phyloP scores from a whole-genome alignment of 306 rosid genomes.

The Prunus padus region DNA sequence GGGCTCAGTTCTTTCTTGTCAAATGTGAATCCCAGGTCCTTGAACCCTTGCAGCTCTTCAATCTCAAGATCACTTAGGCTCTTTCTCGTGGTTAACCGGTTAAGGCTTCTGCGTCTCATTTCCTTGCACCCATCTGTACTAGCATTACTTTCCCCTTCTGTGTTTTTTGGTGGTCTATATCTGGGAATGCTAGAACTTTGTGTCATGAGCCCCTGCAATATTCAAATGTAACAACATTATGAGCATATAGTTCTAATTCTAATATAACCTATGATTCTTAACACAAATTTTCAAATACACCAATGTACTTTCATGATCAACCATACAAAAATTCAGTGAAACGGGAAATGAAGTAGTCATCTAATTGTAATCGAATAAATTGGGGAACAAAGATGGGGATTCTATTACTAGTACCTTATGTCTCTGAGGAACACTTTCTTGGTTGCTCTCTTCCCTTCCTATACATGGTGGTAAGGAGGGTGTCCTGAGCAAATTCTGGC shows the following conservation, averaged over 20 bases:
- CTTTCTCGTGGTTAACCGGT: conserved; percentile 39
- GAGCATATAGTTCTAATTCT: background rate
- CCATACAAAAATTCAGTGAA: too few relatives aligned
- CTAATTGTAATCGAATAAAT: too few relatives aligned
- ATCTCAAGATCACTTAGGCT: conserved; percentile 72
- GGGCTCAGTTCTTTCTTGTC: conserved; percentile 59
- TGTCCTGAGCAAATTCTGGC: conserved; percentile 33
- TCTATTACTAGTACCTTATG: conserved; percentile 11
- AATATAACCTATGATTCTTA: too few relatives aligned
- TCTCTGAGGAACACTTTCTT: background rate
- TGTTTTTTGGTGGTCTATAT: conserved; percentile 26
- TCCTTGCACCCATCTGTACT: conserved; percentile 45
- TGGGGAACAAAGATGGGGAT: too few relatives aligned
- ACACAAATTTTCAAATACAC: too few relatives aligned
- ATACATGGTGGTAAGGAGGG: conserved; percentile 41
- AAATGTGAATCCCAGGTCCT: conserved; percentile 87
- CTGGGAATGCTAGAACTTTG: conserved; percentile 56
- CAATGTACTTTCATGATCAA: too few relatives aligned
- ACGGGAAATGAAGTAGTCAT: too few relatives aligned
- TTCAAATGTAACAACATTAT: background rate
- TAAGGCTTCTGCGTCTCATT: conserved; percentile 37
- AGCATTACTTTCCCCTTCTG: conserved; percentile 30
- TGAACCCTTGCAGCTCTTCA: conserved; percentile 91
- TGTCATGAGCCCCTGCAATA: conserved; percentile 28
- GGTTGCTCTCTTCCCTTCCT: conserved; percentile 17